Evolutionary conservation across 768 basidiomycete genomes (phyloP).

Genomic region (Suillus occidentalis): DNA sequence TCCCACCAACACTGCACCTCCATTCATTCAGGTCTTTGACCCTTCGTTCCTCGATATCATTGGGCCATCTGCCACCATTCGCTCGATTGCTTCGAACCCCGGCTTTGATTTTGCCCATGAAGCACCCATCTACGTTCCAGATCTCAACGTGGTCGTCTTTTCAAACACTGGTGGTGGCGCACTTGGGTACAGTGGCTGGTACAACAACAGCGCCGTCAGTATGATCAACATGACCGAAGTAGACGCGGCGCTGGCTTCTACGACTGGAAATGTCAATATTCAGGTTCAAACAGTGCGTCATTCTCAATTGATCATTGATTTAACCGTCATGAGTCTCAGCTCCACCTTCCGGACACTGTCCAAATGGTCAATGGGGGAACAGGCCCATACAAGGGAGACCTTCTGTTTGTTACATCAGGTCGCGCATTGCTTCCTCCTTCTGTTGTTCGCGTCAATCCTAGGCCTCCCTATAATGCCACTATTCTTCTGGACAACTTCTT

Average conservation of each 20-base stretch:
- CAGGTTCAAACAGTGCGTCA: constrained; percentile 41
- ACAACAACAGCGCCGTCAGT: constrained; percentile 62
- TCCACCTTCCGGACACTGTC: constrained; percentile 54
- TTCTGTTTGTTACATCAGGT: constrained; percentile 66
- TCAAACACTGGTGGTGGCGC: constrained; percentile 66
- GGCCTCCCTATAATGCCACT: constrained; percentile 62
- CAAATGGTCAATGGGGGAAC: constrained; percentile 78
- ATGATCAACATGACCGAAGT: constrained; percentile 64
- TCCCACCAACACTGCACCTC: constrained; percentile 52
- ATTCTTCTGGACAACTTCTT: constrained; percentile 77
- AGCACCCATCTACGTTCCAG: constrained; percentile 61
- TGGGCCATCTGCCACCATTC: constrained; percentile 53
- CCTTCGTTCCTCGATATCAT: constrained; percentile 54
- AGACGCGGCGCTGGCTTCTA: constrained; percentile 41
- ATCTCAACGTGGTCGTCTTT: constrained; percentile 70
- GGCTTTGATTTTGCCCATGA: constrained; percentile 73
- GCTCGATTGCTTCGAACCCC: constrained; percentile 57
- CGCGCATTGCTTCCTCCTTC: constrained; percentile 62
- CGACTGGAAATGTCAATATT: constrained; percentile 44
- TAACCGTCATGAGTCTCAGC: constrained; percentile 36
- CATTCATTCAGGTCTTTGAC: constrained; percentile 57
- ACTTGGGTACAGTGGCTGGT: constrained; percentile 59
- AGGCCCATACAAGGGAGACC: constrained; percentile 57
- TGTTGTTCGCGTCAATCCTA: constrained; percentile 64
- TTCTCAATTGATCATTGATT: background rate